Evolutionary conservation across 2,329 filamentous ascomycete genomes (phyloP).

Genomic region (Clonostachys rosea): DNA sequence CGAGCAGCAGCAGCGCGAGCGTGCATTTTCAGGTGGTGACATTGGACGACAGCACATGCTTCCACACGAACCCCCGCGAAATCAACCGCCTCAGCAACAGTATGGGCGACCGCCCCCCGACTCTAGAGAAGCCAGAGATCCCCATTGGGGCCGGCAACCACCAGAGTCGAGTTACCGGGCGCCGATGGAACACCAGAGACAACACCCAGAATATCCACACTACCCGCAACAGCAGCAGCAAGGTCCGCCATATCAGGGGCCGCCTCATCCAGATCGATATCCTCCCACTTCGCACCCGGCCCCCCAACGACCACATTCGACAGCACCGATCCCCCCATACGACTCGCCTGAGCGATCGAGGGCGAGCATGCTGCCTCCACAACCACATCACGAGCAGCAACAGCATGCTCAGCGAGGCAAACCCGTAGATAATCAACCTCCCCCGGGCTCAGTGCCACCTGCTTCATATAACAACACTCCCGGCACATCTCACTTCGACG

Average conservation of each 20-base stretch:
- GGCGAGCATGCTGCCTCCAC: slow-evolving; percentile 29
- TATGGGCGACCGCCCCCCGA: slow-evolving; percentile 38
- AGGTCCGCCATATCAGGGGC: slow-evolving; percentile 17
- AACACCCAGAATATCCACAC: slow-evolving; percentile 41
- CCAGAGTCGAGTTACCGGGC: slow-evolving; percentile 24
- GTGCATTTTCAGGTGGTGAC: slow-evolving; percentile 45
- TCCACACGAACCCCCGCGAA: slow-evolving; percentile 32
- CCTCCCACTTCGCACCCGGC: slow-evolving; percentile 27
- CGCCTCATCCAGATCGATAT: slow-evolving; percentile 22
- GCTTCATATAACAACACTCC: slow-evolving; percentile 42
- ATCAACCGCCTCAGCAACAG: slow-evolving; percentile 20
- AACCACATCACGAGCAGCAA: slow-evolving; percentile 28
- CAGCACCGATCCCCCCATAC: slow-evolving; percentile 25
- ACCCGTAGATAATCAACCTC: slow-evolving; percentile 8
- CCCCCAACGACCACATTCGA: slow-evolving; percentile 14
- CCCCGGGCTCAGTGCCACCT: slow-evolving; percentile 30
- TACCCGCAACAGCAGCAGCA: slow-evolving; percentile 26
- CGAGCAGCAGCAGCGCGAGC: slow-evolving; percentile 35
- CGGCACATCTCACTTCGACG: slow-evolving; percentile 32
- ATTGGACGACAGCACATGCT: slow-evolving; percentile 31
- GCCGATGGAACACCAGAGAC: slow-evolving; percentile 33
- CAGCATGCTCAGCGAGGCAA: slow-evolving; percentile 13
- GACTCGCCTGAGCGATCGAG: slow-evolving; percentile 48
- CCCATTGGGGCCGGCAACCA: slow-evolving; percentile 23
- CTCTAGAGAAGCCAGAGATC: slow-evolving; percentile 18